Conservation (phyloP, 1,139 yeast species). For the Nakaseomyces bracarensis region DNA sequence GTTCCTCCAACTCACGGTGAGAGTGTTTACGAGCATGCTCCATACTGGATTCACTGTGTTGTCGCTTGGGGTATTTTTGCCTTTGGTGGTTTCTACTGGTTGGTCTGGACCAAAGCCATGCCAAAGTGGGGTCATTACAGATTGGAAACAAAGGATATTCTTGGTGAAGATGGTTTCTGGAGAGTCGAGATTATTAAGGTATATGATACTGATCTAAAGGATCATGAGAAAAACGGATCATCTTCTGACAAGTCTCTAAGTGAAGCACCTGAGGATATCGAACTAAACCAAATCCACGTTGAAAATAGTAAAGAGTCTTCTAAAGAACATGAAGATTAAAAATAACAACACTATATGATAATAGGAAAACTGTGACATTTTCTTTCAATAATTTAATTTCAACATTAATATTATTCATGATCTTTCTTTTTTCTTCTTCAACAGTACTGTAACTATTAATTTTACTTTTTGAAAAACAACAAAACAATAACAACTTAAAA, state of each 20-base stretch:
- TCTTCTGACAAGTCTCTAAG: not conserved
- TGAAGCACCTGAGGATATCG: slow-evolving; percentile 3
- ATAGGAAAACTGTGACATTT: not conserved
- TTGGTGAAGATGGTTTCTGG: slow-evolving; percentile 71
- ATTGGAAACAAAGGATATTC: slow-evolving; percentile 48
- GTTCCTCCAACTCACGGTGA: slow-evolving; percentile 65
- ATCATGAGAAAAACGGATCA: not conserved
- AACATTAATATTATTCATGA: too few species aligned
- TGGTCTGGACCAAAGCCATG: slow-evolving; percentile 52
- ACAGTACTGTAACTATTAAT: too few species aligned
- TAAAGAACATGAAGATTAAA: not conserved
- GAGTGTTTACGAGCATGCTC: slow-evolving; percentile 56
- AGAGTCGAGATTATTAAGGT: slow-evolving; percentile 49
- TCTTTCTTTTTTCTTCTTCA: too few species aligned
- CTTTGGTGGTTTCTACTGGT: slow-evolving; percentile 64
- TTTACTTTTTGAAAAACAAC: too few species aligned
- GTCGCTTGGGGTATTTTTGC: slow-evolving; percentile 75
- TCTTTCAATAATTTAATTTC: too few species aligned
- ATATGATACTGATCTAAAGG: slow-evolving; percentile 12
- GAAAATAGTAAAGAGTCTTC: slow-evolving; percentile 2
- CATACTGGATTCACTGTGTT: slow-evolving; percentile 77
- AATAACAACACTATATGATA: not conserved
- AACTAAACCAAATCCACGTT: slow-evolving; percentile 1
- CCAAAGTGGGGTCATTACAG: slow-evolving; percentile 55
- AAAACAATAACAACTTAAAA: too few species aligned